phyloP scores from a whole-genome alignment of 2,329 filamentous ascomycete genomes.

The Chaetomium globosum region DNA sequence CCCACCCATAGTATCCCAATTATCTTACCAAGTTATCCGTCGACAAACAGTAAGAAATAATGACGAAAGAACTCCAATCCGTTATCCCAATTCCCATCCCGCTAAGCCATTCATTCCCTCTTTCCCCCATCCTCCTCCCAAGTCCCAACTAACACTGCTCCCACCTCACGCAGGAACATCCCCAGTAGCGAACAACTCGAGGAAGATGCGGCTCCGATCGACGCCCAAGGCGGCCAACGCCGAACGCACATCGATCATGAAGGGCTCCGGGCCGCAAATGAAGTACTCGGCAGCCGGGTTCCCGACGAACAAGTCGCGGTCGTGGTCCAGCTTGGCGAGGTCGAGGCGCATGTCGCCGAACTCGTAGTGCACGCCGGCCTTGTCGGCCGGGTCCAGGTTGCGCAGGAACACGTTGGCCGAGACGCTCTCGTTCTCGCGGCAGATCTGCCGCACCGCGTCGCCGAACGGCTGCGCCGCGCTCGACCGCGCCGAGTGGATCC shows the following conservation, averaged over 20 bases:
- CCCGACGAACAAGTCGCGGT: constrained; percentile 58
- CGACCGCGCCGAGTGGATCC: constrained; percentile 63
- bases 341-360: constrained; percentile 58
- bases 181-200: constrained; percentile 70
- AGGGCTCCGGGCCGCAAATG: constrained; percentile 69
- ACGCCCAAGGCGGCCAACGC: constrained; percentile 61
- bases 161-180: constrained; percentile 39
- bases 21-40: not conserved
- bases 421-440: constrained; percentile 51
- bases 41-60: not conserved
- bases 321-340: constrained; percentile 56
- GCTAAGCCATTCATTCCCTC: not conserved
- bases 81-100: constrained; percentile 16
- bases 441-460: constrained; percentile 50
- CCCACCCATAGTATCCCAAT: not conserved
- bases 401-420: constrained; percentile 61
- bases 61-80: not conserved
- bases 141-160: not conserved
- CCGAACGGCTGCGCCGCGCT: constrained; percentile 58
- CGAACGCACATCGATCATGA: constrained; percentile 65
- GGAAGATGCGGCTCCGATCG: constrained; percentile 58
- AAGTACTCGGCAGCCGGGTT: constrained; percentile 65
- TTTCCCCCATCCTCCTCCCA: not conserved
- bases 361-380: constrained; percentile 58
- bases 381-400: constrained; percentile 45